Evolutionary conservation across 768 basidiomycete species (phyloP), one percentile per base, ranked within the genome.

Genomic region (Chalciporus chontae): DNA sequence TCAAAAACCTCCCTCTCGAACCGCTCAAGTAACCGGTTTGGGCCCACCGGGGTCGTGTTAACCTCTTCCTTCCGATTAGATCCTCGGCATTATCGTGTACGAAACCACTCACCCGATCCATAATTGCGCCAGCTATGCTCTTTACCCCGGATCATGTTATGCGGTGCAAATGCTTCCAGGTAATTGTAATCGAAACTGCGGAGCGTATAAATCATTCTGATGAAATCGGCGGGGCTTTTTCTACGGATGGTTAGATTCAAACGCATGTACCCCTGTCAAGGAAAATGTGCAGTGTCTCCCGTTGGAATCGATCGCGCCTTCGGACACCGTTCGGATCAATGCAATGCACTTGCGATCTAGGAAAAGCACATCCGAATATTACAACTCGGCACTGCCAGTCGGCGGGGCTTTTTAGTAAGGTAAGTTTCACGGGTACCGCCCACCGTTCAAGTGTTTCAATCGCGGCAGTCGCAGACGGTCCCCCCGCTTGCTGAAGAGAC

Each of bases 321-420:
- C 9, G 9, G 4, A 11, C 32, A 18, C 24, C 19, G 21, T n/a
- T 32, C n/a, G 9, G 21, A 14, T 8, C 3, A 23, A 18, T 46
- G 44, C 23, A 41, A 8, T 19, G 39, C 29, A 42, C 41, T 10
- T 41, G 24, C 26, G 19, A 26, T 26, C 21, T 15, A 27, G 15
- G 15, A 24, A n/a, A 26, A 24, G 24, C 34, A 27, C 14, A 10
- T 42, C 24, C n/a, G 8, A 24, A 8, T 8, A 24, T 17, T 10
- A 42, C 18, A 36, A 23, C 15, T 15, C 19, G 31, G 31, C 18
- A 18, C 15, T 31, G 34, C 31, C n/a, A 13, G 40, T n/a, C n/a
- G n/a, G n/a, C n/a, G n/a, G 19, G n/a, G n/a, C 34, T 15, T 15
- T 36, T 31, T 53, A 60, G 53, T 53, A 47, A 39, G 53, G 44